Percentiles rank a stretch among this genome's conserved stretches.
phyloP scores from a whole-genome alignment of 225 moss, liverwort and hornwort genomes.

The Physcomitrium patens region DNA sequence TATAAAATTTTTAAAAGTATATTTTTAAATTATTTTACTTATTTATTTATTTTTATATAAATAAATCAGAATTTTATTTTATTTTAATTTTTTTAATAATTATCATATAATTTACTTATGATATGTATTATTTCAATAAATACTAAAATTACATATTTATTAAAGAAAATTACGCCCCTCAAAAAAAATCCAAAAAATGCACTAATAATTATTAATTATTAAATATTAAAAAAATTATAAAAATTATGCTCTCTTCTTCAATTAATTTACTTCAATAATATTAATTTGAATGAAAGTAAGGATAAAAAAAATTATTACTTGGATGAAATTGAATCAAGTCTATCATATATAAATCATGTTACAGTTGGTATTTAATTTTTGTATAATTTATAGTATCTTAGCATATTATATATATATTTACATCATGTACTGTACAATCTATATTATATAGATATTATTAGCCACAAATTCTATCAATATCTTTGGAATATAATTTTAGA shows the following conservation, averaged over 20 bases:
- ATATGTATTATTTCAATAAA: no score
- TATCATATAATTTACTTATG: no score
- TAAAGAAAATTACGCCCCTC: conserved; percentile 3
- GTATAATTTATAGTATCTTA: background rate
- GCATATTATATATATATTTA: background rate
- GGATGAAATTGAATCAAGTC: no score
- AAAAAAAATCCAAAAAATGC: conserved; percentile 8
- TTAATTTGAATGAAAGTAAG: conserved; percentile 7
- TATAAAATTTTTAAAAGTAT: no score
- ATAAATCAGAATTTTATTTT: no score
- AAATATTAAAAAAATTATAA: background rate
- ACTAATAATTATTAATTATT: conserved; percentile 2
- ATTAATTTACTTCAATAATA: conserved; percentile 3
- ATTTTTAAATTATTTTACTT: no score
- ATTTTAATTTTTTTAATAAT: no score
- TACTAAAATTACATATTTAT: conserved; percentile 3
- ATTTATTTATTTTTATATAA: no score
- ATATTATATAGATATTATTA: background rate
- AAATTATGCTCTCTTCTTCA: no score
- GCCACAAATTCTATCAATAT: no score
- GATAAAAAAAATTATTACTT: background rate
- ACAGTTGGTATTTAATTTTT: background rate
- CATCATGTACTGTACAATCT: background rate
- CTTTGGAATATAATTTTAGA: no score
- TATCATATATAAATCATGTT: conserved; percentile 5